Percentiles rank a stretch among this genome's conserved stretches.
phyloP scores from a whole-genome alignment of 2,329 filamentous ascomycete genomes.

The Fusarium aywerte region DNA sequence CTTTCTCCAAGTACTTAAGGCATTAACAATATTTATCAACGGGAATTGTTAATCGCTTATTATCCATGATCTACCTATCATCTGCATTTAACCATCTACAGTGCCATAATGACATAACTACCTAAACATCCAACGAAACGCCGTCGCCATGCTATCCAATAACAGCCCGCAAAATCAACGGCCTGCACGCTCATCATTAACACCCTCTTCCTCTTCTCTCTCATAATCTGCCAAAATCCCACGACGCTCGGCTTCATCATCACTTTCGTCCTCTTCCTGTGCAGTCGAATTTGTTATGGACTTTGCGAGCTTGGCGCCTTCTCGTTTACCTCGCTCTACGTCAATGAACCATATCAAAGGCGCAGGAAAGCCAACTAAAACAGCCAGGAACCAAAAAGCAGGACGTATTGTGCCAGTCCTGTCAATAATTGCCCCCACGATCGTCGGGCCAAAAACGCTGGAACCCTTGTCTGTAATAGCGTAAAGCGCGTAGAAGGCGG shows the following conservation, averaged over 20 bases:
- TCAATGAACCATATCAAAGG: constrained; percentile 87
- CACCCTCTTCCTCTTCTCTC: constrained; percentile 33
- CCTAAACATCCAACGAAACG: constrained; percentile 28
- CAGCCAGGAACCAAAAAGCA: constrained; percentile 91
- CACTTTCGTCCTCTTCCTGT: constrained; percentile 35
- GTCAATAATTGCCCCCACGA: constrained; percentile 94
- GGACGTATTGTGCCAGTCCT: constrained; percentile 81
- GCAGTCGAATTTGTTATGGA: constrained; percentile 65
- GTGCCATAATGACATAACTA: neutral
- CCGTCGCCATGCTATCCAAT: constrained; percentile 42
- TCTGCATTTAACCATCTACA: neutral
- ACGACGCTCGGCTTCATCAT: constrained; percentile 40
- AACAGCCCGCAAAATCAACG: constrained; percentile 10
- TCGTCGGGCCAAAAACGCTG: constrained; percentile 90
- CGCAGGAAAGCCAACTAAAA: constrained; percentile 84
- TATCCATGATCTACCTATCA: constrained; percentile 8
- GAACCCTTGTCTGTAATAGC: constrained; percentile 98
- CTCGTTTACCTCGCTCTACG: constrained; percentile 79
- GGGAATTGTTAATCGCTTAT: neutral
- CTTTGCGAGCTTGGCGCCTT: constrained; percentile 72
- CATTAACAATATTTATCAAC: neutral
- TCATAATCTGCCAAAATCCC: constrained; percentile 48
- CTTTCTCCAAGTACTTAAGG: too few species aligned
- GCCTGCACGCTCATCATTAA: constrained; percentile 14
- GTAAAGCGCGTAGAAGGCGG: constrained; percentile 95